Evolutionary conservation across 2,329 filamentous ascomycete genomes (phyloP).

Genomic region (Zarea fungicola): DNA sequence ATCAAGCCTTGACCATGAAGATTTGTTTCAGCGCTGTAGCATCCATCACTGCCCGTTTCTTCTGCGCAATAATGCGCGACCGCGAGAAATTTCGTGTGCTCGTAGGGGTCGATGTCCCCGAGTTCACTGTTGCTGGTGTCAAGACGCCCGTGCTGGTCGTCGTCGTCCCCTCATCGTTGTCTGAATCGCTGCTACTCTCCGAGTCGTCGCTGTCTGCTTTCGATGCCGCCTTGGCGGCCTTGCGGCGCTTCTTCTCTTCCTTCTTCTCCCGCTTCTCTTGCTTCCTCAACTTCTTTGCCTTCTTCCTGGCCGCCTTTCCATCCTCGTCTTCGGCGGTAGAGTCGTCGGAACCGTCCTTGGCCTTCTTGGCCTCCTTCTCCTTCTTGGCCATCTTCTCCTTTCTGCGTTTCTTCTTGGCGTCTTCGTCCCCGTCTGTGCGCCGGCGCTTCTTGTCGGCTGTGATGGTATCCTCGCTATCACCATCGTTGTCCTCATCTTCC

Average conservation of each 20-base stretch:
- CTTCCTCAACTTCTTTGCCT: constrained; percentile 28
- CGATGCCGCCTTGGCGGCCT: constrained; percentile 27
- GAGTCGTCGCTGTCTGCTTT: constrained; percentile 19
- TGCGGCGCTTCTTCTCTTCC: constrained; percentile 41
- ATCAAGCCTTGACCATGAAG: constrained; percentile 59
- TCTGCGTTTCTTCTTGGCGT: constrained; percentile 19
- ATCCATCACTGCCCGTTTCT: constrained; percentile 77
- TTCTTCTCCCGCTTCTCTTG: constrained; percentile 44
- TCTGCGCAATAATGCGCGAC: constrained; percentile 81
- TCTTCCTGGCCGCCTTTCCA: constrained; percentile 21
- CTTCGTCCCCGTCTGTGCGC: constrained; percentile 26
- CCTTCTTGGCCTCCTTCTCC: constrained; percentile 28
- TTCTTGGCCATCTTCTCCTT: constrained; percentile 27
- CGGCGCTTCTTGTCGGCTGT: constrained; percentile 27
- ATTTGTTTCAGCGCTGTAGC: constrained; percentile 81
- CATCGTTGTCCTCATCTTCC: constrained; percentile 21
- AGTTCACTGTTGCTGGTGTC: constrained; percentile 31
- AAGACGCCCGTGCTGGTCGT: constrained; percentile 30
- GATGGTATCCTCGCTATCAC: constrained; percentile 19
- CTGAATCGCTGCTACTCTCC: constrained; percentile 8
- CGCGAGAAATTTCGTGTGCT: constrained; percentile 66
- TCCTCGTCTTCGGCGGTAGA: constrained; percentile 20
- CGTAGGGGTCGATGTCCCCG: constrained; percentile 42
- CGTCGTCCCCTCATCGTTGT: constrained; percentile 20
- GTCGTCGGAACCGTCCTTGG: constrained; percentile 22